A percentile compares a stretch with the other conserved stretches of the same genome.
These are phyloP conservation scores for Rubia peregrina DNA, from an alignment of 305 asterid species.

Conservation along the genomic window DNA sequence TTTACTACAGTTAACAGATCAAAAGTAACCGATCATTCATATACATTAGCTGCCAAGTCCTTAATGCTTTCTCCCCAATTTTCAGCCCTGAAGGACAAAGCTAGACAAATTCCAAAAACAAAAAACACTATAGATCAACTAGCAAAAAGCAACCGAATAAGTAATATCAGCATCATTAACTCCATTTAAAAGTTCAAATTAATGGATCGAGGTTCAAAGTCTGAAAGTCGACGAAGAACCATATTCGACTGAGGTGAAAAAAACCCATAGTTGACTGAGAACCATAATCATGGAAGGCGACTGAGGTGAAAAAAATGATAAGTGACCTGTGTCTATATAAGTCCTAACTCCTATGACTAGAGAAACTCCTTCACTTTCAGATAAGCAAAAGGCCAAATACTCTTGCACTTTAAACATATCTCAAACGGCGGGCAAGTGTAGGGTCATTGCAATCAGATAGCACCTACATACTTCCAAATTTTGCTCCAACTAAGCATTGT, in stretches of 20 bases:
- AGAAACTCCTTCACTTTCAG: background rate
- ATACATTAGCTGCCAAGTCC: background rate
- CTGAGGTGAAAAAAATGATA: background rate
- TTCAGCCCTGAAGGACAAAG: background rate
- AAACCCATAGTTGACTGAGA: background rate
- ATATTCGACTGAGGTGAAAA: background rate
- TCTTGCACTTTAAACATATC: background rate
- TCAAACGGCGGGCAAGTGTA: too few species aligned
- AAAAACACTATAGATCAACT: background rate
- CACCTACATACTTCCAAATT: background rate
- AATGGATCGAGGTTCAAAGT: background rate
- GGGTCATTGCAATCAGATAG: background rate
- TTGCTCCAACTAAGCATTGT: background rate
- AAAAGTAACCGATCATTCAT: background rate
- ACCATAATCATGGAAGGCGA: background rate
- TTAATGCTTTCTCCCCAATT: background rate
- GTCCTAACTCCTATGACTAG: background rate
- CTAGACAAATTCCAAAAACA: background rate
- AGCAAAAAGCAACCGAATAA: background rate
- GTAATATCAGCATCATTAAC: background rate
- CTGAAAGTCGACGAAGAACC: background rate
- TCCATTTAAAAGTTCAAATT: too few species aligned
- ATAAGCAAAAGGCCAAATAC: background rate
- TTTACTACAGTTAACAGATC: slow-evolving; percentile 1
- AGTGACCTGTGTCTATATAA: background rate